These are phyloP conservation scores for Ambrosia artemisiifolia DNA, from an alignment of 129 eudicot genomes.

Conservation along the genomic window DNA sequence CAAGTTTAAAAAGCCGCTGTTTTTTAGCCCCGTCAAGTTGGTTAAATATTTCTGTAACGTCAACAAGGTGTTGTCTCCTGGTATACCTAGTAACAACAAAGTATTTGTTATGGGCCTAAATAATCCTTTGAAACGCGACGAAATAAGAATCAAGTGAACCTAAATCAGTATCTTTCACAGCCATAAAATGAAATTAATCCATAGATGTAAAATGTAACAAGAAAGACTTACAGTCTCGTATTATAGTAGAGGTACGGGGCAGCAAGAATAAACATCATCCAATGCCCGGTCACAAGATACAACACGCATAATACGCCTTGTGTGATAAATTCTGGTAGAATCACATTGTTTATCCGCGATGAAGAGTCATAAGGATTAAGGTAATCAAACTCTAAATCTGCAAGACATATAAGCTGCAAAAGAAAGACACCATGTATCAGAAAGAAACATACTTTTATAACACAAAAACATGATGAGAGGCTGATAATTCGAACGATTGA, in stretches of 20 bases:
- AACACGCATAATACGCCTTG: conserved; percentile 63
- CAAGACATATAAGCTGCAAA: conserved; percentile 81
- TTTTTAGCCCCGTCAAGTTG: conserved; percentile 68
- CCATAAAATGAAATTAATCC: not conserved
- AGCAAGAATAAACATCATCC: conserved; percentile 71
- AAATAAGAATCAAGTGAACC: not conserved
- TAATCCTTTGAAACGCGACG: too few relatives aligned
- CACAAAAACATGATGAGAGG: not conserved
- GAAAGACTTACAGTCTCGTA: conserved; percentile 55
- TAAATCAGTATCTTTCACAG: not conserved
- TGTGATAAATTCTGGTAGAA: conserved; percentile 64
- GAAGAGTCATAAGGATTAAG: conserved; percentile 91
- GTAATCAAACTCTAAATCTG: conserved; percentile 88
- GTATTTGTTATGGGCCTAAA: not conserved
- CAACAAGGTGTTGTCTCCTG: conserved; percentile 60
- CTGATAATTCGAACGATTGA: not conserved
- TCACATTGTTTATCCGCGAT: conserved; percentile 61
- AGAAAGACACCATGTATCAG: not conserved
- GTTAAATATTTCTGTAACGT: conserved; percentile 85
- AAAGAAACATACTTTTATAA: not conserved
- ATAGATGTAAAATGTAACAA: not conserved
- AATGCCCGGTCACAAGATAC: conserved; percentile 73
- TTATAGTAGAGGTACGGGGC: conserved; percentile 76
- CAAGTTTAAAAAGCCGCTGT: conserved; percentile 69
- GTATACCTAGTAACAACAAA: conserved; percentile 45